Evolutionary conservation across 2,329 filamentous ascomycete genomes (phyloP).

Genomic region (Sarocladiaceae sp.): DNA sequence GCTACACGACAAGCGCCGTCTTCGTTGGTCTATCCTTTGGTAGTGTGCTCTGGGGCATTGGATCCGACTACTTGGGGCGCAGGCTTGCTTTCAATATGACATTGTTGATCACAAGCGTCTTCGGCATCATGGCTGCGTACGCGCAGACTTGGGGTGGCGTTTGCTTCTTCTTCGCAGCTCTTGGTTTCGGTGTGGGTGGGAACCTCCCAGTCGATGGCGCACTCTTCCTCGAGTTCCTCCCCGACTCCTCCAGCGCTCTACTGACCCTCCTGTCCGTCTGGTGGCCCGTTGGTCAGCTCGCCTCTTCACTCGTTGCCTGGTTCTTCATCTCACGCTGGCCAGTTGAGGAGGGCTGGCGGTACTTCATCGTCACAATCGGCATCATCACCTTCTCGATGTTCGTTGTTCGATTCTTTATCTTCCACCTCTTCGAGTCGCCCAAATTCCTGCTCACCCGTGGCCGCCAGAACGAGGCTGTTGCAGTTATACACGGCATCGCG

Average conservation of each 20-base stretch:
- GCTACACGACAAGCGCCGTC: conserved; percentile 73
- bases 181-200: conserved; percentile 66
- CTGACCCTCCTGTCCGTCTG: conserved; percentile 77
- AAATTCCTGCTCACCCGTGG: conserved; percentile 76
- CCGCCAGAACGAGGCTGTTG: conserved; percentile 71
- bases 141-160: conserved; percentile 60
- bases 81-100: conserved; percentile 77
- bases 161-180: conserved; percentile 52
- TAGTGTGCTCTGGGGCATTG: conserved; percentile 74
- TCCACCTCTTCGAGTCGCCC: conserved; percentile 78
- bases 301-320: conserved; percentile 68
- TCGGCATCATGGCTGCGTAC: conserved; percentile 65
- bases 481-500: conserved; percentile 72
- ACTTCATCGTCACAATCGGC: conserved; percentile 65
- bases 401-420: conserved; percentile 68
- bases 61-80: conserved; percentile 71
- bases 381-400: conserved; percentile 72
- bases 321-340: conserved; percentile 66
- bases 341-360: conserved; percentile 68
- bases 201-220: conserved; percentile 76
- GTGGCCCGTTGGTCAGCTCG: conserved; percentile 79
- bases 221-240: conserved; percentile 77
- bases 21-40: conserved; percentile 73
- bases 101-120: conserved; percentile 66
- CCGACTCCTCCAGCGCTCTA: conserved; percentile 64